A percentile compares a stretch with the other conserved stretches of the same genome.
phyloP scores from a whole-genome alignment of 169 alveolate species.

The Cryptosporidium sp. region DNA sequence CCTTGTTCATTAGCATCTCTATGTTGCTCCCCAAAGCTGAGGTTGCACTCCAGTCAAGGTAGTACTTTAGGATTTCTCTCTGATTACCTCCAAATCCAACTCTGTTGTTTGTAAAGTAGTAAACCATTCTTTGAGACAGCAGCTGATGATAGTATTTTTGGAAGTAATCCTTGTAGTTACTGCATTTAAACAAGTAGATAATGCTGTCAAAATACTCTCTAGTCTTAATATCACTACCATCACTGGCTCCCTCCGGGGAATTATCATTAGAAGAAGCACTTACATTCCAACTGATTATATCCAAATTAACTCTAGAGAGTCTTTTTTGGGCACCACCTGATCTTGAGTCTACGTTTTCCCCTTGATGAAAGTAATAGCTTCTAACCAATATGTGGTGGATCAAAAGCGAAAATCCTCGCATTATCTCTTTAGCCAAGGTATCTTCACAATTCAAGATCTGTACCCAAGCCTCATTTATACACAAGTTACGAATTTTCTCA shows the following conservation, averaged over 20 bases:
- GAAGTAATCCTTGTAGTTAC: slow-evolving; percentile 45
- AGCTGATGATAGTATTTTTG: slow-evolving; percentile 22
- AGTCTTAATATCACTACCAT: neutral
- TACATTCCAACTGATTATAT: slow-evolving; percentile 20
- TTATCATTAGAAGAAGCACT: neutral
- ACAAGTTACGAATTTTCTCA: slow-evolving; percentile 51
- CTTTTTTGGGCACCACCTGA: neutral
- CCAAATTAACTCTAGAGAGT: slow-evolving; percentile 46
- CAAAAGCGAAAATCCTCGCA: slow-evolving; percentile 47
- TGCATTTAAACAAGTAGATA: slow-evolving; percentile 29
- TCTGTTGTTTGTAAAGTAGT: slow-evolving; percentile 2
- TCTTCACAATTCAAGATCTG: slow-evolving; percentile 39
- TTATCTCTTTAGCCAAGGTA: slow-evolving; percentile 12
- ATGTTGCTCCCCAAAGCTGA: neutral
- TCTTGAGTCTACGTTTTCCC: neutral
- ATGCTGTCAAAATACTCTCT: slow-evolving; percentile 19
- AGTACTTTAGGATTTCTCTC: neutral
- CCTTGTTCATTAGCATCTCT: slow-evolving; percentile 19
- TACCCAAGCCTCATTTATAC: slow-evolving; percentile 72
- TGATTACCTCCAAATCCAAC: slow-evolving; percentile 28
- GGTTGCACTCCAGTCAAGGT: neutral
- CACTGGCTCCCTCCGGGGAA: neutral
- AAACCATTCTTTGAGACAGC: slow-evolving; percentile 21
- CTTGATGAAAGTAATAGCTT: neutral
- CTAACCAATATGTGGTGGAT: slow-evolving; percentile 12